Evolutionary conservation across 2,329 filamentous ascomycete species (phyloP).

Genomic region (Scedosporium boydii): DNA sequence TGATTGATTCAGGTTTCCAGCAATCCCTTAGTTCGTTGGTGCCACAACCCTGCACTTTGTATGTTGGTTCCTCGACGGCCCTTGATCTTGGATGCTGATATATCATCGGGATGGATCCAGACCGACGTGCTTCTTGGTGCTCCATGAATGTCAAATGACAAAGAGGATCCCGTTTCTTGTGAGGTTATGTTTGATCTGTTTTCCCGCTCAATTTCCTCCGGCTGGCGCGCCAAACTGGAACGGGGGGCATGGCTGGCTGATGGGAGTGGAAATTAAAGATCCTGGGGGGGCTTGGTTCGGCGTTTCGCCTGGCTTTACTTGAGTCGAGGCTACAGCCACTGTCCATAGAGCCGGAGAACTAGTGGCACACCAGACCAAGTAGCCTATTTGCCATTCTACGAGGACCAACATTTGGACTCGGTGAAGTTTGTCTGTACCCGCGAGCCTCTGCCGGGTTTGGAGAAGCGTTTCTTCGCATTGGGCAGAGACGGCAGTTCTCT

Average conservation of each 20-base stretch:
- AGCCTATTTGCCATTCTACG: not conserved
- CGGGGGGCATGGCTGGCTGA: not conserved
- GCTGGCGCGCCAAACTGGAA: not conserved
- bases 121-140: not conserved
- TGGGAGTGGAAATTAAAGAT: not conserved
- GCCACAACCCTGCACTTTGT: not conserved
- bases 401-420: not conserved
- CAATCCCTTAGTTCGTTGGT: not conserved
- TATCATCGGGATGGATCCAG: not conserved
- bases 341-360: not conserved
- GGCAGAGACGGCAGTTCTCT: not conserved
- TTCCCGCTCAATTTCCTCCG: not conserved
- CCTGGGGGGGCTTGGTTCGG: conserved; percentile 1
- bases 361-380: not conserved
- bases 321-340: not conserved
- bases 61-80: not conserved
- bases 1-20: not conserved
- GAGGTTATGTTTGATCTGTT: not conserved
- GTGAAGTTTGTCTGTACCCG: not conserved
- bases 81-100: not conserved
- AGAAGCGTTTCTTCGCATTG: not conserved
- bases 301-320: not conserved
- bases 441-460: not conserved
- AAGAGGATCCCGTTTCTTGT: not conserved
- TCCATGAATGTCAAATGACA: not conserved